Evolutionary conservation across 345 rosid species (phyloP).

Genomic region (Cardiospermum halicacabum): DNA sequence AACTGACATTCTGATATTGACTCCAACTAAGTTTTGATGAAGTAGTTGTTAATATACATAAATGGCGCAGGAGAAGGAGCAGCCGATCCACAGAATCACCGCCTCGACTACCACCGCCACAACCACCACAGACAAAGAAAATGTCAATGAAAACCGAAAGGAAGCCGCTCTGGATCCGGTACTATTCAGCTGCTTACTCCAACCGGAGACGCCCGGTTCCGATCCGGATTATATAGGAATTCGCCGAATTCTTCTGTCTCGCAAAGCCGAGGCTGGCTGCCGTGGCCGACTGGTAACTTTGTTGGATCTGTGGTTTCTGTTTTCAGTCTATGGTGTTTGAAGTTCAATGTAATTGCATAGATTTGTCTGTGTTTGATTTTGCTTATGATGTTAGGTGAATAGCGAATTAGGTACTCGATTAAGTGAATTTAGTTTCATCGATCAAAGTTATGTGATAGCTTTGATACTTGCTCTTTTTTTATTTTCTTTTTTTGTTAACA

Average conservation of each 20-base stretch:
- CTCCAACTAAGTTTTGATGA: conserved; percentile 23
- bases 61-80: conserved; percentile 43
- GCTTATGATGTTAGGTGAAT: not conserved
- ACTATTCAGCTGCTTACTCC: conserved; percentile 72
- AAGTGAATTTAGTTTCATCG: not conserved
- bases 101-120: conserved; percentile 2
- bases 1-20: not conserved
- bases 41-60: conserved; percentile 7
- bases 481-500: no score
- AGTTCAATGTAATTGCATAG: not conserved
- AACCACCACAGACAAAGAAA: conserved; percentile 11
- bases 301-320: not conserved
- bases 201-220: conserved; percentile 52
- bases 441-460: not conserved
- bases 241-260: conserved; percentile 82
- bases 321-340: not conserved
- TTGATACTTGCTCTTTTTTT: no score
- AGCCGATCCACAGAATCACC: conserved; percentile 16
- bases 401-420: not conserved
- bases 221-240: conserved; percentile 68
- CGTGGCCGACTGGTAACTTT: conserved; percentile 60
- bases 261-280: conserved; percentile 62
- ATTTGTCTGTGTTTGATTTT: not conserved
- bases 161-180: conserved; percentile 51
- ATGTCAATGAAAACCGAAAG: not conserved